A percentile compares a stretch with the other conserved stretches of the same genome.
These are phyloP conservation scores for Pythium dissotocum DNA, from an alignment of 352 stramenopile species.

Conservation along the genomic window DNA sequence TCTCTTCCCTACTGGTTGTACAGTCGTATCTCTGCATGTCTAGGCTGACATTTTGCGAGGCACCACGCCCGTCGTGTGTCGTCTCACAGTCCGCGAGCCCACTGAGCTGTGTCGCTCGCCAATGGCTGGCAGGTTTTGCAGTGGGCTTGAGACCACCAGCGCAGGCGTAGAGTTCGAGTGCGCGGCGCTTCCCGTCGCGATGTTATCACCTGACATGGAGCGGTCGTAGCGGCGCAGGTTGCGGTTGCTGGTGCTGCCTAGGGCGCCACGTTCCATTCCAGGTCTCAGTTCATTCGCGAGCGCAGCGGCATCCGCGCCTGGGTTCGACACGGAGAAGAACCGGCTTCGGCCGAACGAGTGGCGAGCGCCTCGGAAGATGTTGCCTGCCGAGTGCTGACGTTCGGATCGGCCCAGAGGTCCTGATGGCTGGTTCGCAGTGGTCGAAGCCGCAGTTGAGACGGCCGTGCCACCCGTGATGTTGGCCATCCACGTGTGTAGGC, in stretches of 20 bases:
- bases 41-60: conserved; percentile 23
- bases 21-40: not conserved
- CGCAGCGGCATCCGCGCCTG: not conserved
- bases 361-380: conserved; percentile 63
- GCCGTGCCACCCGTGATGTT: not conserved
- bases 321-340: conserved; percentile 45
- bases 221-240: conserved; percentile 18
- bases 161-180: not conserved
- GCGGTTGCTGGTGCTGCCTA: conserved; percentile 18
- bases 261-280: not conserved
- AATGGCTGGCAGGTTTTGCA: not conserved
- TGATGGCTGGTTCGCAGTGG: not conserved
- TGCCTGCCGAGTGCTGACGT: conserved; percentile 48
- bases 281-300: not conserved
- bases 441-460: not conserved
- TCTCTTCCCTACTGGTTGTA: not conserved
- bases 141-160: not conserved
- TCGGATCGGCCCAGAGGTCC: not conserved
- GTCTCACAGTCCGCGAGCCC: conserved; percentile 5
- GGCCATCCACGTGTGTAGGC: conserved; percentile 9
- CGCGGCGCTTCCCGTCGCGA: not conserved
- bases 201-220: conserved; percentile 18
- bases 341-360: conserved; percentile 53
- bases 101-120: conserved; percentile 12
- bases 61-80: conserved; percentile 9